Conservation (phyloP, 2,329 filamentous ascomycete genomes). For the Pseudogymnoascus sp. region DNA sequence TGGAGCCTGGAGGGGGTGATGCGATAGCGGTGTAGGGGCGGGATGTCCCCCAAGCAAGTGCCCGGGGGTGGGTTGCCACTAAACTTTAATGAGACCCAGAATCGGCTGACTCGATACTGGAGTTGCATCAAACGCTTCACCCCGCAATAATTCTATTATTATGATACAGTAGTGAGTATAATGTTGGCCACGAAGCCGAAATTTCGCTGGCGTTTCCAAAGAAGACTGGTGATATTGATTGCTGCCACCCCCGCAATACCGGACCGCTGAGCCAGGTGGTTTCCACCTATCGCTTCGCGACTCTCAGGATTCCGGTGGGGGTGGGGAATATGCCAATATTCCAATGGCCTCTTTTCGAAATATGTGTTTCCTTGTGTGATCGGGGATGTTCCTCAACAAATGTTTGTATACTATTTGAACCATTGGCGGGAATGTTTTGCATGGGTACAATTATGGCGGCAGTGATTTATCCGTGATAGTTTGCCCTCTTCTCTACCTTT, state of each 20-base stretch:
- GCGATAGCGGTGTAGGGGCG: too few relatives aligned
- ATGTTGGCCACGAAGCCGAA: neutral
- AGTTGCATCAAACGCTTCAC: neutral
- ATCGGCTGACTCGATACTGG: neutral
- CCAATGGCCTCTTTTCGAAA: neutral
- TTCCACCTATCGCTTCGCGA: constrained; percentile 6
- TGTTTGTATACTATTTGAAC: neutral
- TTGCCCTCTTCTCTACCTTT: neutral
- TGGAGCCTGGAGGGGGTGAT: too few relatives aligned
- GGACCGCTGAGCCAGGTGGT: neutral
- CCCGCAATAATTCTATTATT: neutral
- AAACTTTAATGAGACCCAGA: neutral
- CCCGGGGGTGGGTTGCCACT: too few relatives aligned
- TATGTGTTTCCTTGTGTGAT: neutral
- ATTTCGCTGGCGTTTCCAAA: neutral
- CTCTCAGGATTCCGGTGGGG: neutral
- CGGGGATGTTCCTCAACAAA: neutral
- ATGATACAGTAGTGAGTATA: neutral
- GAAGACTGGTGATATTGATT: neutral
- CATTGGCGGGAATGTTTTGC: neutral
- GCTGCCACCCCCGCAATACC: neutral
- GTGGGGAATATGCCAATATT: too few relatives aligned
- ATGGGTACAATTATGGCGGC: neutral
- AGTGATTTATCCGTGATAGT: neutral
- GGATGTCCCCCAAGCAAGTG: too few relatives aligned